Percentiles rank a stretch among this genome's conserved stretches.
Conservation (phyloP, 345 rosid genomes). For the Salix brachista region DNA sequence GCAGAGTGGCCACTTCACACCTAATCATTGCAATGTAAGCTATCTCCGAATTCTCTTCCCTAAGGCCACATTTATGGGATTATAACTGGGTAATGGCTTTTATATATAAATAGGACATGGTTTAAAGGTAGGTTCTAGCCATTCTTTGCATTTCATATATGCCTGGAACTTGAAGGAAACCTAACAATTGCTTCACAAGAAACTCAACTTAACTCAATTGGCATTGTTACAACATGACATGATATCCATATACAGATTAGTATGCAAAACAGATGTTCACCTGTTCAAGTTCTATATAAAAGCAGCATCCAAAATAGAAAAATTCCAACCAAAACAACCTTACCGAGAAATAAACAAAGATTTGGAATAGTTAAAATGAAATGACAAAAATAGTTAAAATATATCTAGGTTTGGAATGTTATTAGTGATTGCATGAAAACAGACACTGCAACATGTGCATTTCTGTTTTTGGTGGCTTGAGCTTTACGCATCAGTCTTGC, state of each 20-base stretch:
- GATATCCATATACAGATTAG: neutral
- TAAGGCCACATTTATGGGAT: neutral
- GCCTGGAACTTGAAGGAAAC: neutral
- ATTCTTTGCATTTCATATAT: neutral
- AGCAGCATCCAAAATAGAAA: neutral
- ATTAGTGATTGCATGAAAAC: neutral
- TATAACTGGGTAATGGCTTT: neutral
- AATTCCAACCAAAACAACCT: neutral
- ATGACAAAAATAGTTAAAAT: neutral
- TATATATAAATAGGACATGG: neutral
- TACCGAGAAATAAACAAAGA: neutral
- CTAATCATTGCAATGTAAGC: neutral
- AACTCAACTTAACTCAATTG: neutral
- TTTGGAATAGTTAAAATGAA: too few species aligned
- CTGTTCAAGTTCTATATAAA: neutral
- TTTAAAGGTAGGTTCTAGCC: neutral
- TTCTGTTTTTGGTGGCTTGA: neutral
- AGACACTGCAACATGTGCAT: neutral
- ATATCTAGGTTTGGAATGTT: neutral
- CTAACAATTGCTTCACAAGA: neutral
- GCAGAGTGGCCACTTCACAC: neutral
- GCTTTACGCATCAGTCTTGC: neutral
- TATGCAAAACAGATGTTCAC: neutral
- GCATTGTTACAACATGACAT: neutral
- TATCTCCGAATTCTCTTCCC: neutral